Evolutionary conservation across 306 rosid genomes (phyloP).

Genomic region (Rosa chinensis): DNA sequence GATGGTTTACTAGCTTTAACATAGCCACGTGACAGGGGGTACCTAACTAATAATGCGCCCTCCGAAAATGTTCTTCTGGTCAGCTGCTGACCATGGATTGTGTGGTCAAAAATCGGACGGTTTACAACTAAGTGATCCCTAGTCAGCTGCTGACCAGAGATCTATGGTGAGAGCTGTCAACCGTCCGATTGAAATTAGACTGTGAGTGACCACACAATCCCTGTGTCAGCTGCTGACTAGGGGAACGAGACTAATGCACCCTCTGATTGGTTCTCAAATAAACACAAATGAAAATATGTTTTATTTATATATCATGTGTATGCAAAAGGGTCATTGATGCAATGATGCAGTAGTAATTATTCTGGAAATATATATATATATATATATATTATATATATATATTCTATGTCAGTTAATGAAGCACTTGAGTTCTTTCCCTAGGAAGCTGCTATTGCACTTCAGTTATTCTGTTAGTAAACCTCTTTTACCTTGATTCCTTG

Average conservation of each 20-base stretch:
- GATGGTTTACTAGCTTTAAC: constrained; percentile 30
- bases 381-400: no score
- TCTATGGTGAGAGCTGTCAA: no score
- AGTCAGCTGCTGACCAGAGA: no score
- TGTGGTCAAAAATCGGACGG: no score
- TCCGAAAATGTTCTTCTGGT: not conserved
- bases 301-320: not conserved
- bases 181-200: no score
- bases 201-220: no score
- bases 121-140: no score
- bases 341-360: not conserved
- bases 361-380: not conserved
- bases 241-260: not conserved
- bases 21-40: constrained; percentile 52
- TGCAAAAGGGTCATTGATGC: constrained; percentile 10
- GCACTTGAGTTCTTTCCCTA: constrained; percentile 31
- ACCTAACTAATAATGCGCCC: constrained; percentile 38
- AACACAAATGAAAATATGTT: constrained; percentile 2
- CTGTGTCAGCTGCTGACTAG: no score
- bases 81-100: no score
- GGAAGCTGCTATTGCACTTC: constrained; percentile 48
- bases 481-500: no score
- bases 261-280: constrained; percentile 40
- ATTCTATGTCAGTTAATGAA: constrained; percentile 33
- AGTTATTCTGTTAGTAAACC: no score